Conservation (phyloP, 2,329 filamentous ascomycete genomes). For the Neonectria sp. region DNA sequence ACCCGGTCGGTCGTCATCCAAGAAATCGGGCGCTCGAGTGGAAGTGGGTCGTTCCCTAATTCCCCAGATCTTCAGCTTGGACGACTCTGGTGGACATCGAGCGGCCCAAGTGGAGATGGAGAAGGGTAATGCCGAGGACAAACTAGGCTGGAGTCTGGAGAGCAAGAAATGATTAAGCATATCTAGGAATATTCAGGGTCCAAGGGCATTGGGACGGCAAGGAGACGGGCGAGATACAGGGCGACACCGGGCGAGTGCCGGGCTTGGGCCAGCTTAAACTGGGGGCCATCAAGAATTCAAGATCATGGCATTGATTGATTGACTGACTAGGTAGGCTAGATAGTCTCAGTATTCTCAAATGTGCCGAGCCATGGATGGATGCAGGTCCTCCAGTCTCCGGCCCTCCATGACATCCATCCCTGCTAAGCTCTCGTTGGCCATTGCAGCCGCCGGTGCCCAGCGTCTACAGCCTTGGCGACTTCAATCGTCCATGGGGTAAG, state of each 20-base stretch:
- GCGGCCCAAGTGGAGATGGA: background rate
- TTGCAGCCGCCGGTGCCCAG: background rate
- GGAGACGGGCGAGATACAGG: too few species aligned
- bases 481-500: background rate
- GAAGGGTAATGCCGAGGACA: background rate
- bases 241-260: too few species aligned
- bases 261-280: background rate
- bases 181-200: background rate
- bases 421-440: background rate
- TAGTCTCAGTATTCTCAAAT: background rate
- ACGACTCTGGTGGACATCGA: background rate
- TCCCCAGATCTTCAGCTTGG: slow-evolving; percentile 3
- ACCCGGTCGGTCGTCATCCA: background rate
- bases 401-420: background rate
- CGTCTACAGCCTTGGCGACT: background rate
- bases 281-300: background rate
- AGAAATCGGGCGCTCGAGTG: background rate
- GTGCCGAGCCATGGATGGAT: background rate
- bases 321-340: too few species aligned
- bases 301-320: background rate
- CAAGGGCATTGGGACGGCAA: background rate
- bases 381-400: background rate
- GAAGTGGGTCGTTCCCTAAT: background rate
- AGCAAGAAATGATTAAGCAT: background rate
- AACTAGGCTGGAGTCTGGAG: background rate